Conservation (phyloP, 495 filamentous ascomycete species). For the Xylaria acuta region DNA sequence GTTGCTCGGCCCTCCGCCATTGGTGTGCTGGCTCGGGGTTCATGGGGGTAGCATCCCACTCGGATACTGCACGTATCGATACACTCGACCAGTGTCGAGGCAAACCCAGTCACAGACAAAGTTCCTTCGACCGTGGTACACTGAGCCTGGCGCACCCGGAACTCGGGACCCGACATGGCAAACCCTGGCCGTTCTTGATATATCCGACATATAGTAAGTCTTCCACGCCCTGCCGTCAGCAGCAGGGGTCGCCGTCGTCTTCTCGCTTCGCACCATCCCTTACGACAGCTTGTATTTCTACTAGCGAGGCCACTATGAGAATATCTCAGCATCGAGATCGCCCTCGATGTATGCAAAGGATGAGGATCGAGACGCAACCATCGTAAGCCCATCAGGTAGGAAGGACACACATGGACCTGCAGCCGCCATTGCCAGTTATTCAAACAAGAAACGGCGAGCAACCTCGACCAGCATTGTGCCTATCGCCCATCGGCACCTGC, state of each 20-base stretch:
- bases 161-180: neutral
- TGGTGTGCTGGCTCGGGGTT: slow-evolving; percentile 1
- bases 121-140: neutral
- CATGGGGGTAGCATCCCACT: neutral
- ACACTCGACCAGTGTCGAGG: neutral
- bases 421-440: neutral
- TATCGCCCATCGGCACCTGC: neutral
- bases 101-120: neutral
- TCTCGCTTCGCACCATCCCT: neutral
- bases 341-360: neutral
- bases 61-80: neutral
- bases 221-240: neutral
- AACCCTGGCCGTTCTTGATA: neutral
- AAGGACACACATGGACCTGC: neutral
- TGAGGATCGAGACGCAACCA: neutral
- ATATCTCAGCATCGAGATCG: neutral
- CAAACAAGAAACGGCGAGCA: neutral
- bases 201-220: neutral
- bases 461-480: neutral
- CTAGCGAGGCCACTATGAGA: neutral
- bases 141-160: neutral
- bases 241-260: neutral
- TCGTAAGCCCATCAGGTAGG: neutral
- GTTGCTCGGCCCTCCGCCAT: neutral
- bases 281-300: neutral